Evolutionary conservation across 768 basidiomycete genomes (phyloP), one percentile per base, ranked within the genome.

Genomic region (Mycena amicta): DNA sequence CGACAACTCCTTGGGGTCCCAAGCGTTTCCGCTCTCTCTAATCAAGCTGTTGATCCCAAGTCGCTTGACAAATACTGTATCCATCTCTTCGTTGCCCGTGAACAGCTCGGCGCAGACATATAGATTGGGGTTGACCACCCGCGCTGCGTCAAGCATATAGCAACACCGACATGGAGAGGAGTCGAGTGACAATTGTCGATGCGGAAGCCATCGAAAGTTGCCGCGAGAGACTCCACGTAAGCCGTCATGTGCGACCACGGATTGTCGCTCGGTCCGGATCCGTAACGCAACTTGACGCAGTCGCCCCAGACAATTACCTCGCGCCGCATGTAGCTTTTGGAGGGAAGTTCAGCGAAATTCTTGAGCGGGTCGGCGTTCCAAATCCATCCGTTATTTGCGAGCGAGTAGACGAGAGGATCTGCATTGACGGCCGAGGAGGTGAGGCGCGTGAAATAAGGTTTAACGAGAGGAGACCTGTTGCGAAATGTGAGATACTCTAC

Each of bases 371-470:
- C 88, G 2, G 96, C 95, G 62, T 89, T 77, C 96, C 97, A 99
- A 63, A 99, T 94, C 97, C 97, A 99, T 2, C 97, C 97, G 69
- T 99, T 99, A 74, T 98, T 98, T 4, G 96, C 97, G 27, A 99
- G 77, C 2, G 91, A 88, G 68, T 94, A 90, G 15, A 82, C 76
- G 28, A 77, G 68, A n/a, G 79, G 81, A 52, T 83, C 80, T 15
- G 77, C 71, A 31, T 75, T 59, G 8, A 71, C 67, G 6, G 6
- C 20, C 23, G 66, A 73, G 30, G 77, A 81, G 37, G 62, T 77
- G 13, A 98, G 72, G 25, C 94, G 88, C 1, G 95, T 98, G 74
- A 99, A 99, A 76, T 98, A 98, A 3, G 82, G 73, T 68, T 98
- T 97, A 43, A 93, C 89, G 43, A 99, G 79, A 22, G 96, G 94